Evolutionary conservation across 805 yeast genomes (phyloP), one percentile per base, ranked within the genome.

Genomic region (Saitoella complicata): DNA sequence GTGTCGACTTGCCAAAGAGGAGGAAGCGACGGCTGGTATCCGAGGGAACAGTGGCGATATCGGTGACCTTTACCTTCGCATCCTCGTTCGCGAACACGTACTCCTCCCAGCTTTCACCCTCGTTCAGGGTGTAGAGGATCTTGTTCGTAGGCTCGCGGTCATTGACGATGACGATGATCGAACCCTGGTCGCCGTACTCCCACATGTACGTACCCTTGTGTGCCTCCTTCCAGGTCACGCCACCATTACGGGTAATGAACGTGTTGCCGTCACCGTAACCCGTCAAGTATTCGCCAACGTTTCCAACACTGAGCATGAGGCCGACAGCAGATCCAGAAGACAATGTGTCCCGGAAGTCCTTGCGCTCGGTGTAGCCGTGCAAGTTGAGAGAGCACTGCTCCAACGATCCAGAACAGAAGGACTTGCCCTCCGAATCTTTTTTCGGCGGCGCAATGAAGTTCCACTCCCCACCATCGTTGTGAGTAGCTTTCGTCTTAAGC

Each of bases 171-270:
- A 84, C 84, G 42, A 91, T 62, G 34, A 91, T 71, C 0, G 94
- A 78, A 11, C 98, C 98, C 51, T 84, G 82, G 60, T 91, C 98
- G 50, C 97, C 97, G 60, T 69, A 91, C 61, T 87, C 97, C 97
- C 97, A 91, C 73, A 80, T 80, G 53, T 74, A 72, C 1, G 75
- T 70, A 4, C 93, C 91, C 48, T 79, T 75, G 47, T 63, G 69
- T 31, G 88, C 66, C 60, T 84, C 94, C 43, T 61, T 73, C 97
- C 97, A 91, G 3, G 86, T 72, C 10, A 76, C 64, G 46, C 98
- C 98, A 1, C 91, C 98, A 62, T 91, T 97, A n/a, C 71, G 67
- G 3, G 94, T 76, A 49, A 91, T 62, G 56, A 73, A 91, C 0
- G 95, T 83, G 1, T 80, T 67, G 0, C 79, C 71, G 41, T 76